Percentiles rank a stretch among this genome's conserved stretches.
phyloP scores from a whole-genome alignment of 2,329 filamentous ascomycete species.

The Gnomoniopsis sp. region DNA sequence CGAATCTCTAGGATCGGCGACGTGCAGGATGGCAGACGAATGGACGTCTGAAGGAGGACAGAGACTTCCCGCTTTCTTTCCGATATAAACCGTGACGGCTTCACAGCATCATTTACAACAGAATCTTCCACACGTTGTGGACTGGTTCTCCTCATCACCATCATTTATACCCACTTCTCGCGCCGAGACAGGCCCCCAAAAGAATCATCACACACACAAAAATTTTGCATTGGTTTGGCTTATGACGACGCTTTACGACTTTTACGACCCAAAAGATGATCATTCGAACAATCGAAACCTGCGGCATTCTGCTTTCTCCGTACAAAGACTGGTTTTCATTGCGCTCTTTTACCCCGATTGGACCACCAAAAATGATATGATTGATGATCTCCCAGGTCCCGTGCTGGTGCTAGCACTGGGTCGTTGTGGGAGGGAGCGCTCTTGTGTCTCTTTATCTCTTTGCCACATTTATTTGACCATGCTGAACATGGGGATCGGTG shows the following conservation, averaged over 20 bases:
- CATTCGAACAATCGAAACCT: conserved; percentile 17
- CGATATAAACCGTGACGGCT: conserved; percentile 32
- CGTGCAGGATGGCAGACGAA: background rate
- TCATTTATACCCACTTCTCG: conserved; percentile 14
- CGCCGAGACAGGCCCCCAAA: conserved; percentile 9
- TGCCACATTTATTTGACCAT: background rate
- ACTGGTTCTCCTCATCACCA: background rate
- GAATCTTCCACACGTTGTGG: conserved; percentile 8
- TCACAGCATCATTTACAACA: conserved; percentile 32
- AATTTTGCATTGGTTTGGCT: conserved; percentile 7
- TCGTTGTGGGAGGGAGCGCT: background rate
- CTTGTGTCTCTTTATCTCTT: background rate
- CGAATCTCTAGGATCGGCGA: background rate
- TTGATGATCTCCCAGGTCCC: conserved; percentile 3
- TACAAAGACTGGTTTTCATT: background rate
- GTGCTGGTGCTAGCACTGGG: background rate
- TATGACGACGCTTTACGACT: conserved; percentile 12
- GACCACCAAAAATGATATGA: background rate
- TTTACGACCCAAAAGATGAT: conserved; percentile 12
- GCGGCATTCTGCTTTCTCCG: conserved; percentile 1
- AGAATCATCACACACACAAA: background rate
- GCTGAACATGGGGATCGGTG: background rate
- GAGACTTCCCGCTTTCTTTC: conserved; percentile 15
- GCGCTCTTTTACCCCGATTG: background rate
- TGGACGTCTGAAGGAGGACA: background rate